Base-by-base conservation (phyloP, 2,329 filamentous ascomycete genomes). In the Zymoseptoria ardabiliae region DNA sequence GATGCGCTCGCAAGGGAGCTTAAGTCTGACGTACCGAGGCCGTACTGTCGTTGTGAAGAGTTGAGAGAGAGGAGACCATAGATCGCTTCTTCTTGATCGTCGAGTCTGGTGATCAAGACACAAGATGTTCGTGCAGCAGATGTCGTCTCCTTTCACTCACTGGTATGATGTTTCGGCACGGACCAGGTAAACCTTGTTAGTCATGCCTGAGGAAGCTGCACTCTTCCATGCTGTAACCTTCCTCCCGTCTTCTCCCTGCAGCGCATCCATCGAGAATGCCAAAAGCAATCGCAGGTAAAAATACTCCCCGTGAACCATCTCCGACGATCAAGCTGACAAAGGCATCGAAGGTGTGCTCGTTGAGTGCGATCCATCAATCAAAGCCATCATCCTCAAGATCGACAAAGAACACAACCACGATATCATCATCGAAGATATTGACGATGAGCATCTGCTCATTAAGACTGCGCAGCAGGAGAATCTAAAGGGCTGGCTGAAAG, bases 311-410 rank as follows among this genome's bases (percentile, higher is more conserved):
- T 10, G 23, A 49, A 48, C 28, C 2, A 30, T 28, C 41, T n/a
- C 22, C 21, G 17, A 55, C 23, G 35, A 45, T 4, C 13, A 45
- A 45, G 35, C 35, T 45, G 35, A 45, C 35, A 5, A 45, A 45
- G 35, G 35, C 35, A 48, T 45, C 20, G 13, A 41, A 73, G 89
- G 89, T 63, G 86, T 90, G 25, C 81, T 93, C 64, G 85, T 93
- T 74, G 85, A 91, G 74, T 91, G 88, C 75, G 89, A 93, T 72
- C 87, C 89, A n/a, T 90, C 88, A 51, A 91, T 93, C 81, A 92
- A 91, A 75, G 88, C 89, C 63, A 91, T 92, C 78, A 87, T 93
- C 69, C 79, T 89, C 67, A 88, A 86, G 69, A 89, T 93, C 66
- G 87, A 93, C 74, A 82, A 79, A 68, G 79, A 83, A 59, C 70